A percentile compares a stretch with the other conserved stretches of the same genome.
Evolutionary conservation across 2,329 filamentous ascomycete species (phyloP).

Genomic region (Cladobotryum protrusum): DNA sequence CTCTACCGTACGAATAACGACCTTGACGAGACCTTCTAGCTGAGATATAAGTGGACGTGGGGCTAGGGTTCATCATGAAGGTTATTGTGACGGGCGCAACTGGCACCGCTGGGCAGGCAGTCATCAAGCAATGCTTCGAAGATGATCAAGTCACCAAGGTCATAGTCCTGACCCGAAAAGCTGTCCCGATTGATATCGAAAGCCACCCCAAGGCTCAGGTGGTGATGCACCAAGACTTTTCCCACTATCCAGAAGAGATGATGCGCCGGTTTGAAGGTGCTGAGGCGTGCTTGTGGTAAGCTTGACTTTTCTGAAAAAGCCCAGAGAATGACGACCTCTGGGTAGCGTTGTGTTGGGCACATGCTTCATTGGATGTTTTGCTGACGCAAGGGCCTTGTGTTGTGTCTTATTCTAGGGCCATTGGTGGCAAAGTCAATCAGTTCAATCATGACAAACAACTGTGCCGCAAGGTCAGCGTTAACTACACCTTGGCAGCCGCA

Average conservation of each 20-base stretch:
- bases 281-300: constrained; percentile 59
- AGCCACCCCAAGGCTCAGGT: constrained; percentile 44
- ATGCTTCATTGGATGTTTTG: neutral
- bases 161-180: constrained; percentile 43
- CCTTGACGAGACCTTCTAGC: no score
- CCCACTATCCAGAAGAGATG: constrained; percentile 37
- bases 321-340: neutral
- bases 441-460: constrained; percentile 41
- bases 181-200: constrained; percentile 36
- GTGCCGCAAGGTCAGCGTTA: constrained; percentile 47
- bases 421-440: constrained; percentile 38
- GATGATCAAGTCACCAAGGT: constrained; percentile 45
- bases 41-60: no score
- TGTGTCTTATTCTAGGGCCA: constrained; percentile 26
- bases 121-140: constrained; percentile 45
- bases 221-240: constrained; percentile 48
- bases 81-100: constrained; percentile 53
- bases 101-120: constrained; percentile 50
- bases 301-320: constrained; percentile 11
- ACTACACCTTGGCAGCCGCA: constrained; percentile 55
- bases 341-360: neutral
- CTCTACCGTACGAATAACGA: neutral
- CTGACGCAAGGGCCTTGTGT: neutral
- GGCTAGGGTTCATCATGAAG: constrained; percentile 40
- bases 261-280: constrained; percentile 40